A percentile compares a stretch with the other conserved stretches of the same genome.
Evolutionary conservation across 495 filamentous ascomycete species (phyloP).

Genomic region (Talaromyces liani): DNA sequence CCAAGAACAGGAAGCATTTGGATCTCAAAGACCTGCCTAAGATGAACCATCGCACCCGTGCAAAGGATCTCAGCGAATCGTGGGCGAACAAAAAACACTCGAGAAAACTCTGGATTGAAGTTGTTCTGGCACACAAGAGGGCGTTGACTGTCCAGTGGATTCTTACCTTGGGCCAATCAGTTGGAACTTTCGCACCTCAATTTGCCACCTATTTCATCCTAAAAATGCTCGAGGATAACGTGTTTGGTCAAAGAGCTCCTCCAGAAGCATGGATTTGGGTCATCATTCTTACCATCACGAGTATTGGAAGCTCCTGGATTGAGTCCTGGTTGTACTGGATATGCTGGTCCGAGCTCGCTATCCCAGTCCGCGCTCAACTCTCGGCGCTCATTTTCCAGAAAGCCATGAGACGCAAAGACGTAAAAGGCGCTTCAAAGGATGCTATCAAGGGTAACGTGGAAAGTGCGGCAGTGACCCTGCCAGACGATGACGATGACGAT

Average conservation of each 20-base stretch:
- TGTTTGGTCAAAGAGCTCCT: not conserved
- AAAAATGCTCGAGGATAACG: constrained; percentile 31
- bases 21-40: constrained; percentile 46
- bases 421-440: constrained; percentile 36
- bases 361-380: constrained; percentile 62
- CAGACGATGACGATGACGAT: constrained; percentile 20
- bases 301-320: constrained; percentile 47
- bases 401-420: constrained; percentile 71
- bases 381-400: constrained; percentile 71
- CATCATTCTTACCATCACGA: constrained; percentile 47
- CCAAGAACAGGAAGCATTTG: constrained; percentile 41
- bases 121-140: constrained; percentile 41
- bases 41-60: constrained; percentile 38
- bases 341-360: constrained; percentile 52
- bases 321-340: constrained; percentile 61
- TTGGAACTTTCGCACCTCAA: constrained; percentile 50
- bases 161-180: constrained; percentile 36
- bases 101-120: constrained; percentile 41
- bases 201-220: constrained; percentile 51
- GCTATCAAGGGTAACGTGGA: not conserved
- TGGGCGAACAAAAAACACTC: constrained; percentile 36
- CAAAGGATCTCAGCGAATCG: constrained; percentile 33
- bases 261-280: constrained; percentile 58
- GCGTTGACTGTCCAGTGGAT: constrained; percentile 41
- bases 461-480: not conserved